Conservation (phyloP, 2,329 filamentous ascomycete species). For the Colletotrichum tofieldiae region DNA sequence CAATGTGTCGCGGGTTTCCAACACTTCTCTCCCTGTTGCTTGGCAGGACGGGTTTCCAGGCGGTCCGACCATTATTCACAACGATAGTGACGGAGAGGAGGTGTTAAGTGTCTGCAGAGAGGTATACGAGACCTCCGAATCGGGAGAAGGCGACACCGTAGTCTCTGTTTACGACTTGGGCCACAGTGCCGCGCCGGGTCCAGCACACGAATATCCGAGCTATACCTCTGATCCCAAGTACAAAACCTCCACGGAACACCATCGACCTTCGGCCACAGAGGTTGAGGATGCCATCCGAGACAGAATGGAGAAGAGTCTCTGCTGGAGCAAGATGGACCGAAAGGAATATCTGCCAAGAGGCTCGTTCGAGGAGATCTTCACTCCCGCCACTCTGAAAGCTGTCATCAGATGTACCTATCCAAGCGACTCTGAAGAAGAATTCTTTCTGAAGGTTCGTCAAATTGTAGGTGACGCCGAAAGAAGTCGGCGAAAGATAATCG, state of each 20-base stretch:
- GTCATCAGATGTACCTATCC: background rate
- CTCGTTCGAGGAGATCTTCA: slow-evolving; percentile 30
- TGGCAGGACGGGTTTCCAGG: background rate
- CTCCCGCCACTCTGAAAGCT: background rate
- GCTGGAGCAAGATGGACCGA: slow-evolving; percentile 9
- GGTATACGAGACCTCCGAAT: background rate
- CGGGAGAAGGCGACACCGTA: background rate
- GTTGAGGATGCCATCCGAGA: background rate
- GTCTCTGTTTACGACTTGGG: slow-evolving; percentile 15
- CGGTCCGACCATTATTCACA: background rate
- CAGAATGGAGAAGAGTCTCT: background rate
- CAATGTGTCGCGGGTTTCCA: background rate
- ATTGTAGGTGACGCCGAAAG: background rate
- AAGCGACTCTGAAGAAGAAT: background rate
- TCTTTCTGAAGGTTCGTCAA: background rate
- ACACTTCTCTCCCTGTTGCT: too few relatives aligned
- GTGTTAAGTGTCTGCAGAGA: too few relatives aligned
- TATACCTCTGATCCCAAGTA: too few relatives aligned
- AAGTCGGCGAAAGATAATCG: slow-evolving; percentile 27
- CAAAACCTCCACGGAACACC: background rate
- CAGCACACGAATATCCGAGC: too few relatives aligned
- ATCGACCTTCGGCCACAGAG: background rate
- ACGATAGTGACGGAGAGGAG: too few relatives aligned
- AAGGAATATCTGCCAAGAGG: slow-evolving; percentile 16
- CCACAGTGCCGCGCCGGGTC: background rate